Evolutionary conservation across 257 asterid species (phyloP).

Genomic region (Dorcoceras hygrometricum): DNA sequence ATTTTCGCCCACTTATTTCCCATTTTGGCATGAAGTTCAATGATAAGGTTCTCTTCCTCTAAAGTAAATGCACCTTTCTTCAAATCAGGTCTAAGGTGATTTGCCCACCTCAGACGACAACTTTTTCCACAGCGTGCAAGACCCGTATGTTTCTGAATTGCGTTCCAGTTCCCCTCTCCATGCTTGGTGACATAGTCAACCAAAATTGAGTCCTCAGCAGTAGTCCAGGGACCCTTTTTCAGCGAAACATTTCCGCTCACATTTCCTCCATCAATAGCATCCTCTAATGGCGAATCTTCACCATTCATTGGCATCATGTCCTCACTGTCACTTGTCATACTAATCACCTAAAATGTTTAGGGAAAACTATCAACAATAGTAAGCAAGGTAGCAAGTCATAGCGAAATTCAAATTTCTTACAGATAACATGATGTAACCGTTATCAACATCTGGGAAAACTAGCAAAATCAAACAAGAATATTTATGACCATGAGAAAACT

Average conservation of each 20-base stretch:
- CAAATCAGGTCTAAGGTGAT: slow-evolving; percentile 64
- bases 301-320: slow-evolving; percentile 30
- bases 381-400: slow-evolving; percentile 8
- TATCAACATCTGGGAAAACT: background rate
- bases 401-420: background rate
- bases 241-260: slow-evolving; percentile 38
- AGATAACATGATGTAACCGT: background rate
- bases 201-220: slow-evolving; percentile 55
- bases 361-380: slow-evolving; percentile 11
- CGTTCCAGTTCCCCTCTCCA: slow-evolving; percentile 71
- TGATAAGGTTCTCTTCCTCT: slow-evolving; percentile 48
- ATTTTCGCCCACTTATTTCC: slow-evolving; percentile 71
- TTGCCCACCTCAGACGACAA: slow-evolving; percentile 68
- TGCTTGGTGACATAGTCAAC: slow-evolving; percentile 46
- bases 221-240: slow-evolving; percentile 67
- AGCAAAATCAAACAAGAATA: background rate
- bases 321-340: slow-evolving; percentile 40
- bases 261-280: slow-evolving; percentile 38
- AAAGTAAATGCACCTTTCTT: slow-evolving; percentile 58
- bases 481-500: background rate
- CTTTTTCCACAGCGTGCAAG: slow-evolving; percentile 76
- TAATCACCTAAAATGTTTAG: slow-evolving; percentile 37
- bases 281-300: slow-evolving; percentile 42
- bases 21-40: slow-evolving; percentile 57
- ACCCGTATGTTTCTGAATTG: slow-evolving; percentile 51